Evolutionary conservation across 2,329 filamentous ascomycete genomes (phyloP), one percentile per base, ranked within the genome.

Genomic region (Geosmithia flava): DNA sequence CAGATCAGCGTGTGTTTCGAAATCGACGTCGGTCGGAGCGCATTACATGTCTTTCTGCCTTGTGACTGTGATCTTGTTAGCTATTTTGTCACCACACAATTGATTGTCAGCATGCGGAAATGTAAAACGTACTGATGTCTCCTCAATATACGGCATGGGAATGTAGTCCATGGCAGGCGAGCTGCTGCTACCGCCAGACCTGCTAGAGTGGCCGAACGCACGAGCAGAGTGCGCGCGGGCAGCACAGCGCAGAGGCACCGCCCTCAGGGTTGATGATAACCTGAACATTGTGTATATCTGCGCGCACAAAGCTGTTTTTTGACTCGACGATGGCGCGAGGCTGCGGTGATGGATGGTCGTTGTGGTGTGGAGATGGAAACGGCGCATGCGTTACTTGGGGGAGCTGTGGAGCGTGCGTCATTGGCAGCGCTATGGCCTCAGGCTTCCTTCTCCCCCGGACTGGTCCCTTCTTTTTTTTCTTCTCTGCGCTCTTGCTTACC

Each of bases 11-110:
- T 42, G 19, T 48, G 53, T 53, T 58, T 50, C 44, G 51, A 20
- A 17, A 40, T 40, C 37, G 37, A 16, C 37, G 37, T 11, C 16
- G 20, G 19, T 44, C 42, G 20, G 17, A 8, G 7, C 19, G 42
- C 7, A 23, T 23, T 23, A 88, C 84, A 87, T 64, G 83, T 87
- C 62, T 83, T 82, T 76, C 84, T 86, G 52, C 85, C 85, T 54
- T 82, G 82, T 58, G 81, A 76, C 85, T 89, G 58, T 49, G 15
- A 39, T n/a, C 63, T 48, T 13, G 8, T 19, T 44, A 30, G 33
- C 29, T 13, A 44, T 13, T 39, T 44, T 11, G 15, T 46, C 37
- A n/a, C n/a, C n/a, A n/a, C n/a, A n/a, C n/a, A n/a, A n/a, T n/a
- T n/a, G n/a, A n/a, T n/a, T n/a, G n/a, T n/a, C n/a, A n/a, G n/a